These are phyloP conservation scores for Oryza glaberrima DNA, from an alignment of 176 grass and related monocot genomes.

Conservation along the genomic window DNA sequence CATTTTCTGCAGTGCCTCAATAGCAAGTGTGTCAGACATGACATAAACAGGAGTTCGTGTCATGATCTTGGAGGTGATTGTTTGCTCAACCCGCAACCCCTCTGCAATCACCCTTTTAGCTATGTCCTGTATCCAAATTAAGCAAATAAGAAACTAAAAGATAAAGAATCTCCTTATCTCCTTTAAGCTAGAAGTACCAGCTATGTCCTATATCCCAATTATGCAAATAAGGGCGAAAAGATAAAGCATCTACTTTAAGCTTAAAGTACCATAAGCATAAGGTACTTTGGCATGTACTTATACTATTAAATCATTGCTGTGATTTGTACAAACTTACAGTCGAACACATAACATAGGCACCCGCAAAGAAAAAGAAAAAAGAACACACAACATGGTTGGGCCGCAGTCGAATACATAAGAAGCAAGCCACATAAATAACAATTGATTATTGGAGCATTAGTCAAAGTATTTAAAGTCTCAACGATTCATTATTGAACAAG, in stretches of 20 bases:
- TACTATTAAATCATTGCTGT: neutral
- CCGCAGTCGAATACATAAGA: neutral
- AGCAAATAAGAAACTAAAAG: constrained; percentile 6
- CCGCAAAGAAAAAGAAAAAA: neutral
- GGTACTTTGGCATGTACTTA: neutral
- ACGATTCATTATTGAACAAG: neutral
- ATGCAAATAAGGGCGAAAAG: neutral
- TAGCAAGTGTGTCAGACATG: constrained; percentile 74
- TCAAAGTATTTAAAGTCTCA: neutral
- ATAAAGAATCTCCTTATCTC: neutral
- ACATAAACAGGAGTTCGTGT: constrained; percentile 79
- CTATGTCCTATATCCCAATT: constrained; percentile 66
- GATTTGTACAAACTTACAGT: constrained; percentile 1
- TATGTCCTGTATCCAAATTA: constrained; percentile 69
- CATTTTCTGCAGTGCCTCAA: constrained; percentile 96
- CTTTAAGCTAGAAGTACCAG: constrained; percentile 24
- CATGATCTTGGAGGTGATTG: constrained; percentile 91
- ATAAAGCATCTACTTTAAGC: neutral
- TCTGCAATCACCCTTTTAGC: constrained; percentile 82
- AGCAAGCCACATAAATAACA: neutral
- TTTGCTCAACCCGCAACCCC: constrained; percentile 83
- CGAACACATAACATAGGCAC: neutral
- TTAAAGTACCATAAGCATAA: neutral
- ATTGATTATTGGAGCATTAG: neutral
- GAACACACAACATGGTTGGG: neutral